A percentile compares a stretch with the other conserved stretches of the same genome.
These are phyloP conservation scores for Gossypium schwendimanii DNA, from an alignment of 441 rosid species.

Conservation along the genomic window DNA sequence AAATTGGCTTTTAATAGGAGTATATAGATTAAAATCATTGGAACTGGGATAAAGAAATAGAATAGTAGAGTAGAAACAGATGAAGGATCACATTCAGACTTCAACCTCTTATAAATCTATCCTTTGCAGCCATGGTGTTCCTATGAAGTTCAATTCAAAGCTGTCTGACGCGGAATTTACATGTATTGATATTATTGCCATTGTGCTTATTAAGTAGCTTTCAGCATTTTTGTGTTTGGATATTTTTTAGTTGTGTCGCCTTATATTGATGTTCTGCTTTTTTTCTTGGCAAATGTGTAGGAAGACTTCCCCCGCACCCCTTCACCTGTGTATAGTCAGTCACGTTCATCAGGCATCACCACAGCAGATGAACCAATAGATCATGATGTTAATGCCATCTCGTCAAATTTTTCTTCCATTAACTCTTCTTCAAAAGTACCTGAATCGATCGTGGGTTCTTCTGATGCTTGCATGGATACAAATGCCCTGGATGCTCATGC, in stretches of 20 bases:
- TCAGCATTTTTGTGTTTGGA: neutral
- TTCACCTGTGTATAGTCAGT: constrained; percentile 68
- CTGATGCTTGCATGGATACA: constrained; percentile 32
- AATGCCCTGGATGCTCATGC: constrained; percentile 34
- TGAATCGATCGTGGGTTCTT: constrained; percentile 40
- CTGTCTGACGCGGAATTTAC: neutral
- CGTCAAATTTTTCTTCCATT: constrained; percentile 46
- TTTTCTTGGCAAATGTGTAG: constrained; percentile 30
- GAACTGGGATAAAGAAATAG: neutral
- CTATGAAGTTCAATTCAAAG: neutral
- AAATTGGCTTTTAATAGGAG: neutral
- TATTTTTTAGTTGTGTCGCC: neutral
- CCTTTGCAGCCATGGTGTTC: neutral
- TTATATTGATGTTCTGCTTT: constrained; percentile 4
- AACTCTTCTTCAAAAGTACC: constrained; percentile 33
- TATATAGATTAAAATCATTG: neutral
- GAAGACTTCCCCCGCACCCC: constrained; percentile 70
- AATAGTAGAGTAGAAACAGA: neutral
- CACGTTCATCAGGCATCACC: constrained; percentile 60
- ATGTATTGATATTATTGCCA: neutral
- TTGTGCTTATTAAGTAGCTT: neutral
- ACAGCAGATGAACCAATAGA: constrained; percentile 46
- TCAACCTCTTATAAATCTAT: neutral
- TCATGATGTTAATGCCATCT: constrained; percentile 37
- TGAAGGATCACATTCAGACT: neutral